Percentiles rank a stretch among this genome's conserved stretches.
Evolutionary conservation across 78 protist species (phyloP).

Genomic region (Dictyostelium capitatum): DNA sequence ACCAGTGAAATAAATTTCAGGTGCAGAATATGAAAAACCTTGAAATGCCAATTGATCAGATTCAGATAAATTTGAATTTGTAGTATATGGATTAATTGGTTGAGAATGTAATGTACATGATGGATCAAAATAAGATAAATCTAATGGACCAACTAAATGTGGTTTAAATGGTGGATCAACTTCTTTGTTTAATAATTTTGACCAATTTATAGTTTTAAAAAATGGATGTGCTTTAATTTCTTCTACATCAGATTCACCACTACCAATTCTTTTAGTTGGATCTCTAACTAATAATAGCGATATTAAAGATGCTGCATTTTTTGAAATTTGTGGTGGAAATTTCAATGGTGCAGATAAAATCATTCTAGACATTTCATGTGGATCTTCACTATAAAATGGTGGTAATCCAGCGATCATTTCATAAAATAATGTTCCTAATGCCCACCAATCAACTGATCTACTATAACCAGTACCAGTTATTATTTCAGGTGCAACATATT

Average conservation of each 20-base stretch:
- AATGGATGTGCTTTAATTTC: conserved; percentile 84
- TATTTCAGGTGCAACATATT: conserved; percentile 96
- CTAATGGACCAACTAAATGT: conserved; percentile 68
- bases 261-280: conserved; percentile 63
- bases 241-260: conserved; percentile 79
- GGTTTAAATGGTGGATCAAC: conserved; percentile 89
- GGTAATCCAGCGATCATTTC: conserved; percentile 94
- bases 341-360: conserved; percentile 79
- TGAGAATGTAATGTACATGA: conserved; percentile 58
- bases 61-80: conserved; percentile 60
- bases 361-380: conserved; percentile 79
- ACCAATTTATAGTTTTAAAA: conserved; percentile 74
- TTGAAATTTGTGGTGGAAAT: conserved; percentile 81
- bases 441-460: conserved; percentile 97
- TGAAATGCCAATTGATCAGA: conserved; percentile 77
- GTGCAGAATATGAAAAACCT: conserved; percentile 75
- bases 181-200: conserved; percentile 59
- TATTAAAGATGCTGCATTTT: conserved; percentile 39
- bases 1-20: conserved; percentile 14
- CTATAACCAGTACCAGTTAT: conserved; percentile 89
- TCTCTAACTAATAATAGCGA: conserved; percentile 44
- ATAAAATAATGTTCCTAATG: conserved; percentile 91
- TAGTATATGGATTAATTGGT: conserved; percentile 59
- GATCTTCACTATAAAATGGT: conserved; percentile 85
- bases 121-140: conserved; percentile 74